phyloP scores from a whole-genome alignment of 768 basidiomycete genomes.

The Termitomyces sp. region DNA sequence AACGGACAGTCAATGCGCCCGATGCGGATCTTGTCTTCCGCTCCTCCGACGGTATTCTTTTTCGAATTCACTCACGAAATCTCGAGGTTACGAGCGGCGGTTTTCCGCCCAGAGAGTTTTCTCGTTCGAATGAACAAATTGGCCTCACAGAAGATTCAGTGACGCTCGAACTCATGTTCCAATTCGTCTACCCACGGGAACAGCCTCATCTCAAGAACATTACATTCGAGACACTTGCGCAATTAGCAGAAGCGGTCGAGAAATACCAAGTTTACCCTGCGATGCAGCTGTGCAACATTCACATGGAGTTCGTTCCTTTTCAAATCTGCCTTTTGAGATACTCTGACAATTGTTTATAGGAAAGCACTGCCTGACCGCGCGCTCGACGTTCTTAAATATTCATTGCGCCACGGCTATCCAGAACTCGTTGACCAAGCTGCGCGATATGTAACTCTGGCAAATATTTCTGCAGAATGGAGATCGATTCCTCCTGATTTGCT shows the following conservation, averaged over 20 bases:
- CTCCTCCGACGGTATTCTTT: conserved; percentile 9
- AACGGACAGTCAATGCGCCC: conserved; percentile 5
- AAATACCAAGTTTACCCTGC: conserved; percentile 18
- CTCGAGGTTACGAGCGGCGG: conserved; percentile 10
- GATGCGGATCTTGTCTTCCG: conserved; percentile 12
- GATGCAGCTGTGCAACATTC: conserved; percentile 14
- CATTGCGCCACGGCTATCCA: conserved; percentile 13
- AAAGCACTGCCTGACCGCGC: conserved; percentile 9
- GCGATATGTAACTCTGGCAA: conserved; percentile 8
- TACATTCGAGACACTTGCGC: conserved; percentile 4
- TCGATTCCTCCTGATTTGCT: conserved; percentile 4
- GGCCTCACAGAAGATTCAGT: conserved; percentile 10
- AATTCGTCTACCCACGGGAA: conserved; percentile 12
- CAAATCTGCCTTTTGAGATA: neutral
- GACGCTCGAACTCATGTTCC: conserved; percentile 15
- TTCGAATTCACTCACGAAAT: conserved; percentile 13
- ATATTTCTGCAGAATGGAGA: conserved; percentile 1
- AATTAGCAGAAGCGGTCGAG: conserved; percentile 15
- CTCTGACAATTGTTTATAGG: neutral
- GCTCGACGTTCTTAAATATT: conserved; percentile 11
- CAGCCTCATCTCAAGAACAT: conserved; percentile 8
- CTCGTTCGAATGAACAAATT: neutral
- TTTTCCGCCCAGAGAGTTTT: conserved; percentile 9
- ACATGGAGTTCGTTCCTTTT: conserved; percentile 12
- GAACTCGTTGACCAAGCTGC: conserved; percentile 9